Base-by-base conservation (phyloP, 73 alveolate genomes). In the Paramecium octaurelia region DNA sequence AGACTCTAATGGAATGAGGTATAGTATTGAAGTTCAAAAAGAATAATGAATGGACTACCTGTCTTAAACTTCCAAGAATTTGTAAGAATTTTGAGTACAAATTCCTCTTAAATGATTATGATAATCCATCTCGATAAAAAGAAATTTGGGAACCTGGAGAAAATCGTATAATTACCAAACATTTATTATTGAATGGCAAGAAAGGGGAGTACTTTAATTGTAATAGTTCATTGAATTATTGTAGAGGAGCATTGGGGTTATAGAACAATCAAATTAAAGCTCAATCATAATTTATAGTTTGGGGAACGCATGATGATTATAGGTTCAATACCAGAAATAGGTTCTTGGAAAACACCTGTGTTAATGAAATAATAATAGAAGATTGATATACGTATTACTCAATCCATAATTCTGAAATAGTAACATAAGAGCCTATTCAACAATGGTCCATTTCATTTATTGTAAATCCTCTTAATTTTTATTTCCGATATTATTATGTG, bases 201-300 rank as follows among this genome's bases (percentile, higher is more conserved):
- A 40, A 21, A 42, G 46, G 70, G 16, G 89, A 76, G 48, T 76
- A 40, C 40, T 76, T 76, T 29, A 76, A 40, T 40, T 36, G 89
- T 76, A 76, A 76, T 76, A 16, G 46, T 34, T n/a, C 21, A 16
- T 48, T 48, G 0, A 6, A 40, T 18, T 76, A 76, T 40, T 40
- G n/a, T 76, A 76, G 89, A 34, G 71, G 89, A 76, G 46, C 5
- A 20, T 40, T 76, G 89, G 89, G 70, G 89, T 8, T 76, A 76
- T 76, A 76, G 89, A 31, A 76, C 71, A n/a, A 76, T 76, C 31
- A 76, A 76, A 43, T 40, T 76, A 35, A 76, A 76, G 20, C 70
- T 76, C 40, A 40, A 36, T 29, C 48, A 76, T 73, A 76, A 76
- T 76, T 21, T 76, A 29, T 21, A 27, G 20, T 71, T 23, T 8